Conservation (phyloP, 768 basidiomycete species). For the Boletus eberwhitei region DNA sequence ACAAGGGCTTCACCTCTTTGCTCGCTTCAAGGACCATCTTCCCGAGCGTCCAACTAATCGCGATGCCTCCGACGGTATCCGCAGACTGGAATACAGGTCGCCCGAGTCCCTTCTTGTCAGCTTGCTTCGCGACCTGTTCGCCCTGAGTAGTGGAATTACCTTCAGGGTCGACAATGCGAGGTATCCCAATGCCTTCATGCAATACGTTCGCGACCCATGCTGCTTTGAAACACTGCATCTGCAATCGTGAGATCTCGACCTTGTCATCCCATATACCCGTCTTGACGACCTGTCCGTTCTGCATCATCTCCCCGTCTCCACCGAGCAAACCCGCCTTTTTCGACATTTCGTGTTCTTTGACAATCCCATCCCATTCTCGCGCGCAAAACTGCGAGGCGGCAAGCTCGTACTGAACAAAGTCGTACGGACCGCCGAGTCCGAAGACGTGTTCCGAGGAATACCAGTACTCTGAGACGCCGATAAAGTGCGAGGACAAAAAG, state of each 20-base stretch:
- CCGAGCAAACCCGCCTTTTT: constrained; percentile 47
- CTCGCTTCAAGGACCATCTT: constrained; percentile 99
- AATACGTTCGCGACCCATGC: constrained; percentile 97
- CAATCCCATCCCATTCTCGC: constrained; percentile 73
- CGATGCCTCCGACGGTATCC: constrained; percentile 89
- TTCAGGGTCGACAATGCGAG: constrained; percentile 81
- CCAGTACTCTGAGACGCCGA: constrained; percentile 99
- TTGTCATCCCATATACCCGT: constrained; percentile 66
- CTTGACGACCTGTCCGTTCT: constrained; percentile 58
- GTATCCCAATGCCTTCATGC: constrained; percentile 94
- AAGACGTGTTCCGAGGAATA: constrained; percentile 98
- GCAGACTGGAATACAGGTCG: constrained; percentile 86
- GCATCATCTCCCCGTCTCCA: constrained; percentile 63
- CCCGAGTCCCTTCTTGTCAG: constrained; percentile 78
- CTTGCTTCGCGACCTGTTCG: constrained; percentile 70
- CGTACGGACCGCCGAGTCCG: constrained; percentile 90
- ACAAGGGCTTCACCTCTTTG: constrained; percentile 64
- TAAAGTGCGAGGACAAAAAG: constrained; percentile 89
- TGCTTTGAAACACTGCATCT: constrained; percentile 99
- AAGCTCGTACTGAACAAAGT: constrained; percentile 94
- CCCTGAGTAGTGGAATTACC: constrained; percentile 72
- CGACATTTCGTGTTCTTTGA: constrained; percentile 58
- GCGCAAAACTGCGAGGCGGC: constrained; percentile 85
- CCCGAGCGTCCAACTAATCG: constrained; percentile 96
- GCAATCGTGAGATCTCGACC: constrained; percentile 79